Percentiles rank a stretch among this genome's conserved stretches.
phyloP scores from a whole-genome alignment of 768 basidiomycete species.

The Psilocybe cubensis region DNA sequence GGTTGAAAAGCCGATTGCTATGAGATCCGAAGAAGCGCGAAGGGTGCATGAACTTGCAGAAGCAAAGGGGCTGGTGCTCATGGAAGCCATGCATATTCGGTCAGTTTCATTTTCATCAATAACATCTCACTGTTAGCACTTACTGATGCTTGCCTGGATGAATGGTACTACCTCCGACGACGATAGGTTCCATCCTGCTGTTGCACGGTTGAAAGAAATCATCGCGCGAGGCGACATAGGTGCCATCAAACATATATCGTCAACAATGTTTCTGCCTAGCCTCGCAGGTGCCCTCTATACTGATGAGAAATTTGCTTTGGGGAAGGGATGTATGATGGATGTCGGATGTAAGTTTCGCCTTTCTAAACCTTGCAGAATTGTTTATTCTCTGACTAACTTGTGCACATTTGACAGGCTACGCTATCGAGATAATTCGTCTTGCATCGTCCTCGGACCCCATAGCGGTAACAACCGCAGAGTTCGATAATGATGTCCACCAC shows the following conservation, averaged over 20 bases:
- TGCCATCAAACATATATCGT: constrained; percentile 43
- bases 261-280: constrained; percentile 31
- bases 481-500: constrained; percentile 28
- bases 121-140: neutral
- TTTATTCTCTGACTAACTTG: neutral
- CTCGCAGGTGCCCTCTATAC: constrained; percentile 32
- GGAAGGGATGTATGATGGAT: constrained; percentile 69
- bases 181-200: constrained; percentile 64
- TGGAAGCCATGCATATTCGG: constrained; percentile 68
- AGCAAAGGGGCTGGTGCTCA: constrained; percentile 50
- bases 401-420: constrained; percentile 42
- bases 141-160: neutral
- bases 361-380: neutral
- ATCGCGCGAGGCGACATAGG: constrained; percentile 58
- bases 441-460: constrained; percentile 46
- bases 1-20: constrained; percentile 61
- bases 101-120: too few relatives aligned
- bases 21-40: constrained; percentile 53
- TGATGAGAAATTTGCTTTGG: constrained; percentile 45
- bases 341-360: constrained; percentile 48
- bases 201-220: constrained; percentile 55
- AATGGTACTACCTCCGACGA: neutral
- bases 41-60: constrained; percentile 54
- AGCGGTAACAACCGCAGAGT: constrained; percentile 40
- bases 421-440: constrained; percentile 50